phyloP scores from a whole-genome alignment of 2,329 filamentous ascomycete genomes.

The Talaromyces sp. region DNA sequence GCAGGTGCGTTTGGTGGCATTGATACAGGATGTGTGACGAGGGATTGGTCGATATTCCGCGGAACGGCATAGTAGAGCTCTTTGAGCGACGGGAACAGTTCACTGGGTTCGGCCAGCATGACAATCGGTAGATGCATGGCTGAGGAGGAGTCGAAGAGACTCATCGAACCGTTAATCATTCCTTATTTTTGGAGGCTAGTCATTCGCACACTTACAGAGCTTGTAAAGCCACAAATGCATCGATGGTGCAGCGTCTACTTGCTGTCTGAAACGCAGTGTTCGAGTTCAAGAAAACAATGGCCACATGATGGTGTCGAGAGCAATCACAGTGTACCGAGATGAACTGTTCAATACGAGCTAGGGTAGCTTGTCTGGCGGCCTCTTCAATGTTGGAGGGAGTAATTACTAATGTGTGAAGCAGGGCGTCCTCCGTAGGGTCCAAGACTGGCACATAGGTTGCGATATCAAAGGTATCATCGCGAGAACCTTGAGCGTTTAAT shows the following conservation, averaged over 20 bases:
- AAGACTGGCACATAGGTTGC: conserved; percentile 15
- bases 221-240: conserved; percentile 25
- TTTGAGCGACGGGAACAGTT: conserved; percentile 23
- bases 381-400: conserved; percentile 21
- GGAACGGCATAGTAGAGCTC: conserved; percentile 37
- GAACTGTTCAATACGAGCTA: conserved; percentile 22
- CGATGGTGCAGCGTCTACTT: conserved; percentile 22
- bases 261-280: conserved; percentile 23
- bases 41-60: conserved; percentile 21
- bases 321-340: neutral
- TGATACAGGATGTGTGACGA: neutral
- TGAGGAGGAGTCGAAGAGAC: conserved; percentile 24
- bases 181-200: no score
- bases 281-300: conserved; percentile 26
- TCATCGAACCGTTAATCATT: no score
- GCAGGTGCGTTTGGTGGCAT: neutral
- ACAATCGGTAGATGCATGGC: conserved; percentile 27
- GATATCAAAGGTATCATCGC: conserved; percentile 24
- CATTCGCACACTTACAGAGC: conserved; percentile 28
- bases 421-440: neutral
- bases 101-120: conserved; percentile 28
- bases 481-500: conserved; percentile 18
- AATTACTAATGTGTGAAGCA: conserved; percentile 25
- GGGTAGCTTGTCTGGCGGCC: conserved; percentile 20
- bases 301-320: conserved; percentile 16